Evolutionary conservation across 768 basidiomycete genomes (phyloP).

Genomic region (Agaricus subrufescens): DNA sequence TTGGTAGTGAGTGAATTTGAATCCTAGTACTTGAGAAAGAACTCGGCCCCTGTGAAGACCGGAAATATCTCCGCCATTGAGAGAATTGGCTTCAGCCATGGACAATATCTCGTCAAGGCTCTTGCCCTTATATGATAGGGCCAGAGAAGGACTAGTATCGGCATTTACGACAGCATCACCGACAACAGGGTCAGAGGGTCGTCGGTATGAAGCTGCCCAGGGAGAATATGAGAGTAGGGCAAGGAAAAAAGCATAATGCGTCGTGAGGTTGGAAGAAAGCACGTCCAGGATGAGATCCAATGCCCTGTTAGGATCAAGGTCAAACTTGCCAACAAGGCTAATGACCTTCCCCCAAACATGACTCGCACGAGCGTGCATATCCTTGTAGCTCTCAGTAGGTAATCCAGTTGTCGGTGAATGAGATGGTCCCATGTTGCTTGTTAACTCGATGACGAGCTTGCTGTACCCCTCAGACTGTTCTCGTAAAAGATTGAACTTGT

Average conservation of each 20-base stretch:
- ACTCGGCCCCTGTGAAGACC: slow-evolving; percentile 47
- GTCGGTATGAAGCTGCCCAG: slow-evolving; percentile 61
- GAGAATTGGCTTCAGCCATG: slow-evolving; percentile 40
- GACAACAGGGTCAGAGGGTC: slow-evolving; percentile 20
- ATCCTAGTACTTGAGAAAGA: slow-evolving; percentile 91
- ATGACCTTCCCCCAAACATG: slow-evolving; percentile 81
- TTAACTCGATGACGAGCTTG: slow-evolving; percentile 83
- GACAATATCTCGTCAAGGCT: slow-evolving; percentile 61
- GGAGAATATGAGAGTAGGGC: slow-evolving; percentile 83
- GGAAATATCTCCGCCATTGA: slow-evolving; percentile 12
- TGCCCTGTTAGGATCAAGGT: slow-evolving; percentile 91
- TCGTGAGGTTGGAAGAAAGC: slow-evolving; percentile 73
- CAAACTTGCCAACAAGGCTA: slow-evolving; percentile 92
- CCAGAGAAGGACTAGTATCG: slow-evolving; percentile 21
- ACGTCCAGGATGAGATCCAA: slow-evolving; percentile 93
- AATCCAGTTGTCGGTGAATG: slow-evolving; percentile 65
- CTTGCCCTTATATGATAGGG: slow-evolving; percentile 50
- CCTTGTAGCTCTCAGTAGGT: slow-evolving; percentile 53
- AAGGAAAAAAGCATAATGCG: slow-evolving; percentile 87
- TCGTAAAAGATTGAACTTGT: slow-evolving; percentile 95
- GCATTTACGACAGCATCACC: slow-evolving; percentile 31
- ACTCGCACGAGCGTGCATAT: slow-evolving; percentile 59
- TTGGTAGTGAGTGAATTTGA: slow-evolving; percentile 92
- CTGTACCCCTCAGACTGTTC: slow-evolving; percentile 98
- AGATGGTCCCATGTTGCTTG: slow-evolving; percentile 68